Percentiles rank a stretch among this genome's conserved stretches.
Conservation (phyloP, 148 eudicot species). For the Rhododendron simsii region DNA sequence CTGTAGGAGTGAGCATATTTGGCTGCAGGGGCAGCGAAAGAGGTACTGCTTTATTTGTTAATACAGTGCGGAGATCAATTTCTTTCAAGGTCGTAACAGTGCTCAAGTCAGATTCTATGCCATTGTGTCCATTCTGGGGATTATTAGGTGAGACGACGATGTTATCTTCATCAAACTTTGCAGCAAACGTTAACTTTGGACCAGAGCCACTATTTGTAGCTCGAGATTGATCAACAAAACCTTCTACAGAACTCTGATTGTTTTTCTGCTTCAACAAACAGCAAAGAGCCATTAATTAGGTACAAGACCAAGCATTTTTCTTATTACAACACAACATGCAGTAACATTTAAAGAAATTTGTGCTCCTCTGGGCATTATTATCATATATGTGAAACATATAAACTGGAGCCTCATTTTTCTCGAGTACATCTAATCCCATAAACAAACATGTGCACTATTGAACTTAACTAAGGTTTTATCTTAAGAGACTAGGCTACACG, state of each 20-base stretch:
- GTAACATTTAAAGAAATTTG: not conserved
- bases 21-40: conserved; percentile 33
- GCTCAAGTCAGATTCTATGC: conserved; percentile 34
- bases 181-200: conserved; percentile 38
- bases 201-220: conserved; percentile 32
- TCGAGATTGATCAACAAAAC: conserved; percentile 45
- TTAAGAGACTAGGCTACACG: not conserved
- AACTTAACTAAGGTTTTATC: not conserved
- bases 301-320: not conserved
- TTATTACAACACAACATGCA: not conserved
- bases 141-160: conserved; percentile 27
- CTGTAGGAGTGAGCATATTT: conserved; percentile 38
- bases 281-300: not conserved
- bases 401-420: not conserved
- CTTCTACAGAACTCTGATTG: conserved; percentile 40
- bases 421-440: not conserved
- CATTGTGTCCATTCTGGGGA: conserved; percentile 31
- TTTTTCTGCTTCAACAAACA: conserved; percentile 37
- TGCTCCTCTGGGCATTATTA: not conserved
- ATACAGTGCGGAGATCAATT: conserved; percentile 34
- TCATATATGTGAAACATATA: not conserved
- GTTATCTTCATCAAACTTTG: conserved; percentile 48
- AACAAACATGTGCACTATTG: not conserved
- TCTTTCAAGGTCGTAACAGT: conserved; percentile 35
- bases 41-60: conserved; percentile 30